Base-by-base conservation (phyloP, 805 yeast species). In the Ogataea polymorpha region DNA sequence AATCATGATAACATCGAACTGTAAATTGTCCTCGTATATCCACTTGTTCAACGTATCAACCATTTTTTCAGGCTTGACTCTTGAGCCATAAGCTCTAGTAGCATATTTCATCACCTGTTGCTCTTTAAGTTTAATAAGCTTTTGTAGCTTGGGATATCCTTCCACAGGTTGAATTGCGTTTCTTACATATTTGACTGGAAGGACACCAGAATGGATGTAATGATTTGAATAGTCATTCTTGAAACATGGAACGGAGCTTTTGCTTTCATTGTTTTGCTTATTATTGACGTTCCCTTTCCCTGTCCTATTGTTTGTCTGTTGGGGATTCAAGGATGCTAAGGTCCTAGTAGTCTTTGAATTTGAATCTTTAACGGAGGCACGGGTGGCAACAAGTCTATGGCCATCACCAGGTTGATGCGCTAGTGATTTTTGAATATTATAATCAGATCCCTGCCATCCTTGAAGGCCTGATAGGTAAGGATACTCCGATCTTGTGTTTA, bases 1-100 rank as follows among this genome's bases (percentile, higher is more conserved):
- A 40, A 90, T 79, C 95, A 91, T 87, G 11, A 91, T 84, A 9
- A 88, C 95, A 58, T 90, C 96, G 61, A 90, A 91, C 45, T 76
- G 77, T 27, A 86, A 55, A 6, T 74, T 70, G 42, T 79, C 77
- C 14, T 67, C 66, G 13, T 64, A 60, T 23, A 79, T 76, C 95
- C 96, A 85, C 15, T 61, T 56, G 42, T 75, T 72, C 42, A 90
- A 65, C 0, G 74, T 71, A 1, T 74, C 73, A 6, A 78, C 68
- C 61, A 88, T 79, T 39, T 75, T 65, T 23, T 73, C 72, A 5
- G 74, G 67, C 12, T 67, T 62, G 3, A 76, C 74, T 32, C 83
- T 68, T 7, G 73, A 70, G 0, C 96, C 96, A 53, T 72, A 83
- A 0, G 95, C 86, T 21, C 68, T 71, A 2, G 77, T 66, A 0